Base-by-base conservation (phyloP, 495 filamentous ascomycete species). In the Sordaria brevicollis region DNA sequence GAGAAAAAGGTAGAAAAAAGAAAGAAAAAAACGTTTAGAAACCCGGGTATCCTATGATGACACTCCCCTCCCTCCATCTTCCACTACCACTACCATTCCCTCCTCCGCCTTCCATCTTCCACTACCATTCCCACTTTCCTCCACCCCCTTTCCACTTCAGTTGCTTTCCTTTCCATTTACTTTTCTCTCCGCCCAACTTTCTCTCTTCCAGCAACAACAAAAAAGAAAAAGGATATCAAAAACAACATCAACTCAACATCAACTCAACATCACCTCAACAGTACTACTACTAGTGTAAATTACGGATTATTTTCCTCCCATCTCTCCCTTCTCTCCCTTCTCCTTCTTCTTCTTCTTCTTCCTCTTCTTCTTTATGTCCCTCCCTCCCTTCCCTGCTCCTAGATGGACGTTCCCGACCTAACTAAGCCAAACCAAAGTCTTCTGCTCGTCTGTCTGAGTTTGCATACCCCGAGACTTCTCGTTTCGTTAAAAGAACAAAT, bases 41-140 rank as follows among this genome's bases (percentile, higher is more conserved):
- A 68, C 41, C 67, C 37, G 41, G 41, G 41, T 68, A 35, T 68
- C 35, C 34, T 31, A 65, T 69, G 68, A 65, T 19, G 49, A n/a
- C n/a, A n/a, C 49, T 62, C 49, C 25, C 25, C 43, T 21, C 5
- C 41, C n/a, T 41, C 38, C 38, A 19, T 7, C n/a, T n/a, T n/a
- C 4, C 35, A 36, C 35, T 36, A 36, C 7, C 35, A 9, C 35
- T 36, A 36, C 35, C 35, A 36, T 36, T n/a, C n/a, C 3, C 35
- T 7, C 35, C 5, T 36, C 11, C 35, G 7, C 2, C 15, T n/a
- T 41, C 38, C 38, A 19, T 7, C n/a, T n/a, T n/a, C 4, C 35
- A 36, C 35, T 36, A 36, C 35, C 35, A 36, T 36, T n/a, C n/a
- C 3, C 35, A 36, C 35, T 9, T 9, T 7, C 35, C 5, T 36